Evolutionary conservation across 306 rosid species (phyloP).

Genomic region (Casuarina cunninghamiana): DNA sequence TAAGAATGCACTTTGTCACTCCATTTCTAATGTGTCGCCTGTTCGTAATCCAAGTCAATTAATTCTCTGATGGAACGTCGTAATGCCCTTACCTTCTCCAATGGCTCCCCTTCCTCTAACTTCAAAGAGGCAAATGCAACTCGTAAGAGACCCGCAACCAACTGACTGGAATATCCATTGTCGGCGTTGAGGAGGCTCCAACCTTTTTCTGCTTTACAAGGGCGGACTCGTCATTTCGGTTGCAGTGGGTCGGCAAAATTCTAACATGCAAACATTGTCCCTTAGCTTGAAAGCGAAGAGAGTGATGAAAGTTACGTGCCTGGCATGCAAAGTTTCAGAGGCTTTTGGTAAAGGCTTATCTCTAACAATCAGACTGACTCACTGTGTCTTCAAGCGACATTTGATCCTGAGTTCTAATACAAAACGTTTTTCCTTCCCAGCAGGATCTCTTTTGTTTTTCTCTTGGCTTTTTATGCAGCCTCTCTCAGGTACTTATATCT

Average conservation of each 20-base stretch:
- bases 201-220: conserved; percentile 6
- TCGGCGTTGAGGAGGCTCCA: conserved; percentile 7
- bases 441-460: conserved; percentile 4
- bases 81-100: conserved; percentile 35
- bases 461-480: conserved; percentile 21
- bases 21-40: conserved; percentile 1
- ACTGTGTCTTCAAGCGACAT: conserved; percentile 12
- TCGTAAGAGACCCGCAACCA: conserved; percentile 28
- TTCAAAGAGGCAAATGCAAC: conserved; percentile 46
- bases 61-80: not conserved
- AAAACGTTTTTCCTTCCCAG: conserved; percentile 8
- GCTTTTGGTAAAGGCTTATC: conserved; percentile 29
- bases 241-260: conserved; percentile 21
- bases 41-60: conserved; percentile 14
- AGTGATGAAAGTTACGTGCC: conserved; percentile 58
- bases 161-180: conserved; percentile 26
- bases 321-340: conserved; percentile 51
- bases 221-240: conserved; percentile 30
- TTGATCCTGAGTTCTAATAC: conserved; percentile 26
- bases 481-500: conserved; percentile 27
- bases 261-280: conserved; percentile 24
- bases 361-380: not conserved
- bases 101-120: conserved; percentile 34
- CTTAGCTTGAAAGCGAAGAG: conserved; percentile 75
- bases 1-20: not conserved